Evolutionary conservation across 108 stramenopile genomes (phyloP).

Genomic region (Nitzschia palea): DNA sequence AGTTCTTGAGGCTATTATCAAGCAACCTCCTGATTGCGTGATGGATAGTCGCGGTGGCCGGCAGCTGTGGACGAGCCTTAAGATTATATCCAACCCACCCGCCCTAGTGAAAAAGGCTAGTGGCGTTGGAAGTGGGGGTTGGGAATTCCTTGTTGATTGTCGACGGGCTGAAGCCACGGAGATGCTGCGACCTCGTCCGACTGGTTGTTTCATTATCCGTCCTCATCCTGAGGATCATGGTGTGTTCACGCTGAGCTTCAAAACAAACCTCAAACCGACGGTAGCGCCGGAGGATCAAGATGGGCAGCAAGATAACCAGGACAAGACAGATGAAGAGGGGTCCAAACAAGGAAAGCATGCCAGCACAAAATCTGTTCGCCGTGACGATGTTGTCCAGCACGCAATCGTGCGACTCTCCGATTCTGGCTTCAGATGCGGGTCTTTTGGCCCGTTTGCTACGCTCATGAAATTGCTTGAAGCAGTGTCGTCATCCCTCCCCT

Average conservation of each 20-base stretch:
- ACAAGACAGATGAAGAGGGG: slow-evolving; percentile 1
- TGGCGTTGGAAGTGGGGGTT: slow-evolving; percentile 67
- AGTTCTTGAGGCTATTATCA: slow-evolving; percentile 63
- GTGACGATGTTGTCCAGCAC: slow-evolving; percentile 86
- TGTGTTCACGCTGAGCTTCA: slow-evolving; percentile 88
- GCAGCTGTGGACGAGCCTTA: slow-evolving; percentile 80
- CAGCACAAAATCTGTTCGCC: slow-evolving; percentile 41
- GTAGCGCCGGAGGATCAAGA: slow-evolving; percentile 12
- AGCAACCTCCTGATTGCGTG: slow-evolving; percentile 73
- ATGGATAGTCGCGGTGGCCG: slow-evolving; percentile 67
- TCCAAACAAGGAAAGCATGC: slow-evolving; percentile 10
- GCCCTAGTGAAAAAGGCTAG: slow-evolving; percentile 23
- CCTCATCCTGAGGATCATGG: slow-evolving; percentile 83
- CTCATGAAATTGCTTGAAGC: slow-evolving; percentile 78
- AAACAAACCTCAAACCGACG: slow-evolving; percentile 75
- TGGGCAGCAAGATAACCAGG: not conserved
- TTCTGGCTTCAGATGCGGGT: slow-evolving; percentile 87
- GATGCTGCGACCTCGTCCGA: slow-evolving; percentile 60
- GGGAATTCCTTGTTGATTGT: slow-evolving; percentile 90
- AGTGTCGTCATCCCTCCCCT: slow-evolving; percentile 82
- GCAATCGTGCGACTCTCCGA: slow-evolving; percentile 85
- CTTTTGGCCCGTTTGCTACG: slow-evolving; percentile 84
- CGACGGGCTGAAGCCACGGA: slow-evolving; percentile 78
- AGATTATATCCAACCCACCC: slow-evolving; percentile 47
- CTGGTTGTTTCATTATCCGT: slow-evolving; percentile 81